A percentile compares a stretch with the other conserved stretches of the same genome.
Conservation (phyloP, 2,329 filamentous ascomycete species). For the Orbilia javanica region DNA sequence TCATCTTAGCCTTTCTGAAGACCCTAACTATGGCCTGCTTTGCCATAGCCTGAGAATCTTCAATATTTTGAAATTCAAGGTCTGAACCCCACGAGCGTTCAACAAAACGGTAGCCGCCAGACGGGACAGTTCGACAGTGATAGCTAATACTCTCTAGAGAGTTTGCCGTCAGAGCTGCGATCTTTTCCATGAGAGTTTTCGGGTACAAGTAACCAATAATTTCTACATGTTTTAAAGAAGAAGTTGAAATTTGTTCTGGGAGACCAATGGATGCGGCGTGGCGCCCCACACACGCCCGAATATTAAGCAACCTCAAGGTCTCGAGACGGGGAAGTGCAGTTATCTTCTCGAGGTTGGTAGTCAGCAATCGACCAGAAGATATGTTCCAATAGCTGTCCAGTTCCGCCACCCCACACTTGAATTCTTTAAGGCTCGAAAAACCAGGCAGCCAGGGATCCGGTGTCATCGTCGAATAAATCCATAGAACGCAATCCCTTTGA, state of each 20-base stretch:
- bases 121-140: background rate
- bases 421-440: background rate
- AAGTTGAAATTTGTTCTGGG: background rate
- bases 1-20: background rate
- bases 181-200: background rate
- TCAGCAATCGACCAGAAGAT: background rate
- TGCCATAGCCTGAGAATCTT: background rate
- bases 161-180: background rate
- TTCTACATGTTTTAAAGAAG: conserved; percentile 2
- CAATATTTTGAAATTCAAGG: background rate
- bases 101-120: background rate
- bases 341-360: background rate
- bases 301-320: background rate
- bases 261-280: no score
- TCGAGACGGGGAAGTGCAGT: background rate
- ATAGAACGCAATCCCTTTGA: background rate
- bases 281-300: no score
- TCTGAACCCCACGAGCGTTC: background rate
- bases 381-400: background rate
- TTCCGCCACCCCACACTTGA: background rate
- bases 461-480: conserved; percentile 7
- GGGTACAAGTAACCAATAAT: background rate
- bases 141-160: background rate
- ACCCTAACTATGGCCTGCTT: background rate
- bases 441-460: background rate